A percentile compares a stretch with the other conserved stretches of the same genome.
Conservation (phyloP, 2,329 filamentous ascomycete genomes). For the Leptosphaerulina australis region DNA sequence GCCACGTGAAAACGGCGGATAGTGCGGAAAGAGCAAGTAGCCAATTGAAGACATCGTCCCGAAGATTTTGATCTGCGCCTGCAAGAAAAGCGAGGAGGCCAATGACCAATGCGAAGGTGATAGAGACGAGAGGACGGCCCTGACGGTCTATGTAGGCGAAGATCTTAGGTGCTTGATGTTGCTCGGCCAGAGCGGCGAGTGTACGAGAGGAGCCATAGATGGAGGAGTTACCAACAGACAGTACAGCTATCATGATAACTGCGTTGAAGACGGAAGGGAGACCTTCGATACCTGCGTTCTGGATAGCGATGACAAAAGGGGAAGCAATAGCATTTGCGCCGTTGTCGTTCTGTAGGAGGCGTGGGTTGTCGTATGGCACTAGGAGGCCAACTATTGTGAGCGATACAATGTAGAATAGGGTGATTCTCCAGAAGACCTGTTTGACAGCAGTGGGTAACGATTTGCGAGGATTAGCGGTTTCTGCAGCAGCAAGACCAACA, state of each 20-base stretch:
- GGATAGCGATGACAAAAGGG: constrained; percentile 91
- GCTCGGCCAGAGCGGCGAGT: constrained; percentile 85
- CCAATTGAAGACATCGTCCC: constrained; percentile 64
- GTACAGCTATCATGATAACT: constrained; percentile 88
- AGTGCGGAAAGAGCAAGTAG: constrained; percentile 74
- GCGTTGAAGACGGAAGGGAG: constrained; percentile 90
- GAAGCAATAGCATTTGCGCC: constrained; percentile 75
- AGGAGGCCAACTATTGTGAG: constrained; percentile 81
- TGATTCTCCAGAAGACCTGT: constrained; percentile 57
- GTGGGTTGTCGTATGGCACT: constrained; percentile 72
- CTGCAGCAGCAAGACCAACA: constrained; percentile 65
- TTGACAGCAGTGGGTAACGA: constrained; percentile 53
- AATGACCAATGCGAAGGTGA: constrained; percentile 60
- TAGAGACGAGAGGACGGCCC: constrained; percentile 64
- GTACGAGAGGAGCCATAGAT: constrained; percentile 92
- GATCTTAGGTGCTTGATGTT: constrained; percentile 63
- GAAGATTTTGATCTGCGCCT: constrained; percentile 45
- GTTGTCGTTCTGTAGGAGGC: constrained; percentile 64
- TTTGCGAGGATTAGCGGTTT: constrained; percentile 62
- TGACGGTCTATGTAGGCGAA: constrained; percentile 66
- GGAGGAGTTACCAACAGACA: constrained; percentile 90
- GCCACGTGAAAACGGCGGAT: constrained; percentile 77
- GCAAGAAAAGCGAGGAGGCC: constrained; percentile 66
- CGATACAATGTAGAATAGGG: constrained; percentile 80
- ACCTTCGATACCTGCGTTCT: constrained; percentile 78